Evolutionary conservation across 1,139 yeast genomes (phyloP).

Genomic region (Suhomyces maxii): DNA sequence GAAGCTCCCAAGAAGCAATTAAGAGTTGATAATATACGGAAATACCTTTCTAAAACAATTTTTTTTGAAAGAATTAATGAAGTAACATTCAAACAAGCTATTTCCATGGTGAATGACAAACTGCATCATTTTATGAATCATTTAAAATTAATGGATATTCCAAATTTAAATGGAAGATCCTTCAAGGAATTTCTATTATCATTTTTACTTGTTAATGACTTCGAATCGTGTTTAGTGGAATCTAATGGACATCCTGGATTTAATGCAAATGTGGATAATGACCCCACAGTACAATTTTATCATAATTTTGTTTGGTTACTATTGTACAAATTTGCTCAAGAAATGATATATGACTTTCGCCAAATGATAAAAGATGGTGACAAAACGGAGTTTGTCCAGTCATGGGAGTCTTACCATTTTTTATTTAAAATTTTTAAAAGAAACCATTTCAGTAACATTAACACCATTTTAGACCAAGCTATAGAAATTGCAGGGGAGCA

Average conservation of each 20-base stretch:
- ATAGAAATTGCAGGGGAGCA: slow-evolving; percentile 9
- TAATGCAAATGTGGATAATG: slow-evolving; percentile 21
- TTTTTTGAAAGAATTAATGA: not conserved
- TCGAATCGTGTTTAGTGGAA: slow-evolving; percentile 10
- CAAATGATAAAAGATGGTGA: not conserved
- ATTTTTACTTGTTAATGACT: slow-evolving; percentile 27
- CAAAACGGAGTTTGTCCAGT: slow-evolving; percentile 1
- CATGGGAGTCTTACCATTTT: slow-evolving; percentile 12
- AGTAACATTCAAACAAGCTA: slow-evolving; percentile 4
- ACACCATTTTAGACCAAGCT: slow-evolving; percentile 11
- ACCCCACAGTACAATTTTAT: slow-evolving; percentile 7
- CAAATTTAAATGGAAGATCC: not conserved
- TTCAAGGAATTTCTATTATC: slow-evolving; percentile 23
- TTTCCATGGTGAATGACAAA: not conserved
- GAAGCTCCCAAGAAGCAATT: not conserved
- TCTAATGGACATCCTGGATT: slow-evolving; percentile 30
- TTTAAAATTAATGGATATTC: slow-evolving; percentile 1
- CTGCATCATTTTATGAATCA: slow-evolving; percentile 1
- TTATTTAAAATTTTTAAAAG: slow-evolving; percentile 13
- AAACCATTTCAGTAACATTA: slow-evolving; percentile 12
- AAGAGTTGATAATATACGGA: not conserved
- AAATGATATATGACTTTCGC: slow-evolving; percentile 14
- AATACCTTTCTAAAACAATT: not conserved
- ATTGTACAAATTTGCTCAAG: slow-evolving; percentile 20
- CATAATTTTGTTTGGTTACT: slow-evolving; percentile 25